These are phyloP conservation scores for Neurospora discreta DNA, from an alignment of 495 filamentous ascomycete species.

Conservation along the genomic window DNA sequence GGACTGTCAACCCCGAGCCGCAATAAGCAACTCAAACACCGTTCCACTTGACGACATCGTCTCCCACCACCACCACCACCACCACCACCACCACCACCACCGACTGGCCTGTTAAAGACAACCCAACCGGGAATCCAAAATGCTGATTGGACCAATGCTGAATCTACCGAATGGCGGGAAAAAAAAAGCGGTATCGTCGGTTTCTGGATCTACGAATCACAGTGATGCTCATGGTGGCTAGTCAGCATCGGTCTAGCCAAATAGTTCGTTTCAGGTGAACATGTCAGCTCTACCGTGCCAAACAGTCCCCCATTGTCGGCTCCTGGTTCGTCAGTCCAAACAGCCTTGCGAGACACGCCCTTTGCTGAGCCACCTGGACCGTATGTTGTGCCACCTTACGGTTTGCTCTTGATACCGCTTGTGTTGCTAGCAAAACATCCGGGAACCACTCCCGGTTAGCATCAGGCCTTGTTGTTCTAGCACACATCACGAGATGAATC, in stretches of 20 bases:
- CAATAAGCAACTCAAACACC: background rate
- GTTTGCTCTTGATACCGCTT: background rate
- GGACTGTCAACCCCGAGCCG: background rate
- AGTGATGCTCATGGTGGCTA: background rate
- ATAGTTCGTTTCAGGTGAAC: background rate
- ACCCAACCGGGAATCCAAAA: background rate
- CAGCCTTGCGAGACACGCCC: background rate
- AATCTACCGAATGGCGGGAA: background rate
- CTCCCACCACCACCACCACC: background rate
- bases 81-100: background rate
- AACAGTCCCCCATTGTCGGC: background rate
- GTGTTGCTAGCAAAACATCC: background rate
- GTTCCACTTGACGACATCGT: background rate
- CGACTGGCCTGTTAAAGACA: background rate
- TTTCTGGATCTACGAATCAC: background rate
- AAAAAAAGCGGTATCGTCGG: background rate
- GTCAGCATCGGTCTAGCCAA: background rate
- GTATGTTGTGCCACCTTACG: background rate
- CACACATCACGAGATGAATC: background rate
- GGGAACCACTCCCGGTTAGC: background rate
- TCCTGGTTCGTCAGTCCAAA: background rate
- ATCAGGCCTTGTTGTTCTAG: background rate
- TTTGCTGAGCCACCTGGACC: background rate
- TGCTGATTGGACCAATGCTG: background rate
- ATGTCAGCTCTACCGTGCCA: background rate